Evolutionary conservation across 257 asterid species (phyloP).

Genomic region (Penstemon newberryi): DNA sequence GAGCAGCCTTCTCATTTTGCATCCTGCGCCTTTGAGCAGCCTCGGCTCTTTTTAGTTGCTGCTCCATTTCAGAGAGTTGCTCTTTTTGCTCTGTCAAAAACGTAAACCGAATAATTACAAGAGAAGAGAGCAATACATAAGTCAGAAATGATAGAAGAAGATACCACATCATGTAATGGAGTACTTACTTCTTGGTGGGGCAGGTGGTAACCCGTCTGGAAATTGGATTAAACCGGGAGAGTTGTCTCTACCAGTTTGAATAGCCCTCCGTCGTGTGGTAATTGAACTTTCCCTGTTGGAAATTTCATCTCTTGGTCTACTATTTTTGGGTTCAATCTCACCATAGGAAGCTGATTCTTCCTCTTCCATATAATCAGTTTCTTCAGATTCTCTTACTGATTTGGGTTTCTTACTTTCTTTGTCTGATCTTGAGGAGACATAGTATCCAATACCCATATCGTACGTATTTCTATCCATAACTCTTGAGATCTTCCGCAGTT

Average conservation of each 20-base stretch:
- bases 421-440: conserved; percentile 41
- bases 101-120: not conserved
- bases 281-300: conserved; percentile 47
- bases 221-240: conserved; percentile 50
- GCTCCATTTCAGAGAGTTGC: conserved; percentile 73
- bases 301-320: conserved; percentile 36
- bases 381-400: conserved; percentile 44
- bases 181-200: conserved; percentile 71
- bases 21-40: conserved; percentile 80
- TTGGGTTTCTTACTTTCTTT: conserved; percentile 45
- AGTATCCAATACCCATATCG: conserved; percentile 38
- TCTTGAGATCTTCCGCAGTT: conserved; percentile 46
- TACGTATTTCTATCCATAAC: conserved; percentile 43
- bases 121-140: conserved; percentile 18
- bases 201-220: conserved; percentile 75
- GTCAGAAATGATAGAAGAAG: conserved; percentile 11
- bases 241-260: conserved; percentile 43
- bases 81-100: conserved; percentile 65
- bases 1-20: conserved; percentile 83
- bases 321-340: conserved; percentile 49
- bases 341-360: conserved; percentile 50
- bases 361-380: conserved; percentile 48
- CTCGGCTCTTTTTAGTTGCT: conserved; percentile 80
- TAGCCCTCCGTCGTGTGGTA: conserved; percentile 69
- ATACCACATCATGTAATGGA: not conserved